Evolutionary conservation across 2,329 filamentous ascomycete species (phyloP).

Genomic region (Trichoderma semiorbis): DNA sequence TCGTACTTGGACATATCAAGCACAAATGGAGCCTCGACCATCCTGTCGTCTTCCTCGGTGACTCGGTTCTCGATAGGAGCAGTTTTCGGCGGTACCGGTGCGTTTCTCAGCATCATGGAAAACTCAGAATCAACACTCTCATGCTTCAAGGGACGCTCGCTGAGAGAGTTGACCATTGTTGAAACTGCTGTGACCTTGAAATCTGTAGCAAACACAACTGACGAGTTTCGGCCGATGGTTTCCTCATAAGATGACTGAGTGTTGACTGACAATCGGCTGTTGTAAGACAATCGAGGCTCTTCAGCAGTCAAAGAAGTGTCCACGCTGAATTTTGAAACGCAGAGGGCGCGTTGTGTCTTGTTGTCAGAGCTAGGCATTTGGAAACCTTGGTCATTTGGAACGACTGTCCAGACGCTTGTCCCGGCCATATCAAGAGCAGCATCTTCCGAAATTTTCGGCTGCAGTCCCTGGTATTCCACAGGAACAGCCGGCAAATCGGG

Average conservation of each 20-base stretch:
- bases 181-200: background rate
- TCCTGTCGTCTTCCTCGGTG: conserved; percentile 28
- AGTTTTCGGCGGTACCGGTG: background rate
- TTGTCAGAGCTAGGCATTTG: background rate
- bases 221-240: conserved; percentile 48
- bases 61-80: background rate
- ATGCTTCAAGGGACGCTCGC: conserved; percentile 17
- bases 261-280: conserved; percentile 3
- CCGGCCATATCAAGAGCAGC: background rate
- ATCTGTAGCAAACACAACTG: conserved; percentile 40
- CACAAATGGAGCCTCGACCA: conserved; percentile 40
- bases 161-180: conserved; percentile 4
- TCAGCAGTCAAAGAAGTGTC: conserved; percentile 25
- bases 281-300: conserved; percentile 11
- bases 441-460: background rate
- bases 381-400: conserved; percentile 1
- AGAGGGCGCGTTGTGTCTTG: conserved; percentile 2
- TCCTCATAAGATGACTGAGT: conserved; percentile 25
- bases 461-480: background rate
- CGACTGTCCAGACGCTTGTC: background rate
- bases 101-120: background rate
- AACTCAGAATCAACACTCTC: conserved; percentile 8
- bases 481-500: conserved; percentile 12
- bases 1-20: conserved; percentile 35
- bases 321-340: conserved; percentile 33